phyloP scores from a whole-genome alignment of 768 basidiomycete species.

The Omphalotus guepiniiformis region DNA sequence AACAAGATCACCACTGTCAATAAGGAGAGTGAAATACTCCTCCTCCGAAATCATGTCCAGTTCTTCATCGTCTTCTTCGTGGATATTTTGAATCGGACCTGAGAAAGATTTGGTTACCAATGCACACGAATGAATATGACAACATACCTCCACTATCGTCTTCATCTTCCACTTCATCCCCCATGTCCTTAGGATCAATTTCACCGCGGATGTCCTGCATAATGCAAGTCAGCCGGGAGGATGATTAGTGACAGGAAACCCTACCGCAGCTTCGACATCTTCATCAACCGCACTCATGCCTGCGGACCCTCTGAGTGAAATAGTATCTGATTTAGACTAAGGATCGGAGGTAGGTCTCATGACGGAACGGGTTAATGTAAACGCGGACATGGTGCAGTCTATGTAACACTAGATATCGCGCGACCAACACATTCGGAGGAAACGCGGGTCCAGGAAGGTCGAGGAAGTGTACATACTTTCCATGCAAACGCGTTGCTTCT shows the following conservation, averaged over 20 bases:
- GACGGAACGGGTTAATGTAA: slow-evolving; percentile 14
- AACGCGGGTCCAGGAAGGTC: no score
- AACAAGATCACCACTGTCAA: slow-evolving; percentile 33
- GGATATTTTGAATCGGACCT: slow-evolving; percentile 56
- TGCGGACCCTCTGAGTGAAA: slow-evolving; percentile 79
- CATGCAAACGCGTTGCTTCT: slow-evolving; percentile 98
- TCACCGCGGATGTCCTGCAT: slow-evolving; percentile 51
- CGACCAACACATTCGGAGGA: no score
- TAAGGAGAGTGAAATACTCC: slow-evolving; percentile 41
- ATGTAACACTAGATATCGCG: no score
- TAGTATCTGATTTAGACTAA: slow-evolving; percentile 81
- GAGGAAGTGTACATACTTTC: slow-evolving; percentile 92
- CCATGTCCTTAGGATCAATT: slow-evolving; percentile 38
- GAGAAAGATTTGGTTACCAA: neutral
- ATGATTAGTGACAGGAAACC: no score
- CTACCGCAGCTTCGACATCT: slow-evolving; percentile 81
- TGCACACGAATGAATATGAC: neutral
- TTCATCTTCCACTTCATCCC: slow-evolving; percentile 56
- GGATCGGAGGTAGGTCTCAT: slow-evolving; percentile 47
- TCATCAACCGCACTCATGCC: slow-evolving; percentile 84
- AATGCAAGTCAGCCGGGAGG: no score
- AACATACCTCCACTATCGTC: slow-evolving; percentile 53
- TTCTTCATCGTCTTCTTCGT: slow-evolving; percentile 57
- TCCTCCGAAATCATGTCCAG: slow-evolving; percentile 63
- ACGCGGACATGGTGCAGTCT: slow-evolving; percentile 9